Evolutionary conservation across 2,329 filamentous ascomycete species (phyloP), one percentile per base, ranked within the genome.

Genomic region (Aspergillus pseudoterreus): DNA sequence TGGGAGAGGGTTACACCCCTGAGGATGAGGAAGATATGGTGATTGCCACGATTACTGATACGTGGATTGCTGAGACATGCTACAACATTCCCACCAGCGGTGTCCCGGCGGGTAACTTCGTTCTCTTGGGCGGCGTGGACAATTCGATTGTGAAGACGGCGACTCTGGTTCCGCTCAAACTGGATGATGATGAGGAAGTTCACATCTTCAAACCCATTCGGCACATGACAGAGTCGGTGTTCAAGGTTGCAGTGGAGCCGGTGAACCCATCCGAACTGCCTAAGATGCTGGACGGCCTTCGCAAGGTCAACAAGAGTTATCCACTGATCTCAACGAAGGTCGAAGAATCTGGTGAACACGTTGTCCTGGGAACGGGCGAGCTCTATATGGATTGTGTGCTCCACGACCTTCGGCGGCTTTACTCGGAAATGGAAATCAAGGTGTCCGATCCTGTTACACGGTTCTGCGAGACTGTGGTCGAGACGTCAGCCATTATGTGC

Each of bases 381-480:
- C 79, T 99, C n/a, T 99, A 99, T 76, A 97, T 99, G 92, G 94
- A 99, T 70, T 99, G 94, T 64, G 92, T 99, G 3, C 80, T 99
- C 43, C 94, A 99, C 70, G 94, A 99, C 67, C 80, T 99, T 43
- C 87, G 94, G 49, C 83, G 86, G 38, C 74, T 97, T n/a, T 99
- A 96, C 67, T 92, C 94, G 12, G 92, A 97, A 64, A 99, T 99
- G 94, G 94, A 99, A 70, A 88, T 99, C 74, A 97, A 97, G 74
- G 90, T 99, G 45, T 99, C 94, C 0, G 94, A 99, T 68, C 94
- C 94, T 1, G 92, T 99, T 41, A 97, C 94, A 14, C 82, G 94
- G 44, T 99, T 99, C 78, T 96, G 91, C 73, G 94, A 99, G 75
- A 99, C 94, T 0, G 92, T 96, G 22, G 91, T 96, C 35, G 94